Conservation (phyloP, 495 filamentous ascomycete genomes). For the Penicillium paradoxum region DNA sequence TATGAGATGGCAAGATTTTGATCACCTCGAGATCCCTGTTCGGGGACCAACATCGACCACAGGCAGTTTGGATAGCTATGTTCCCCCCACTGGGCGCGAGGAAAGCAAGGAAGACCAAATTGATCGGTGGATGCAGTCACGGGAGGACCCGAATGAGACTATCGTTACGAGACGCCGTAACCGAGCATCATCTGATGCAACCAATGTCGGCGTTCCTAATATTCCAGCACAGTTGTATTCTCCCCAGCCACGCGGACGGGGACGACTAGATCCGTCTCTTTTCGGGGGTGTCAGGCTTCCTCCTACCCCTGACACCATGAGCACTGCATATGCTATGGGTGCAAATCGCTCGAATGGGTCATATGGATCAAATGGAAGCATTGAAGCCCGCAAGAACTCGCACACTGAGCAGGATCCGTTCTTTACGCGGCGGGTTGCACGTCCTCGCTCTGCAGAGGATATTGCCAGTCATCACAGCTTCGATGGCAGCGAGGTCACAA, state of each 20-base stretch:
- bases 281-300: conserved; percentile 37
- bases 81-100: conserved; percentile 5
- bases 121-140: conserved; percentile 29
- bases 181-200: conserved; percentile 17
- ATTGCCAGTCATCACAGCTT: conserved; percentile 29
- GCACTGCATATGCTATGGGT: conserved; percentile 30
- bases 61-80: conserved; percentile 17
- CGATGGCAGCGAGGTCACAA: conserved; percentile 22
- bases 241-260: conserved; percentile 23
- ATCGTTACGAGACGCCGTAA: conserved; percentile 19
- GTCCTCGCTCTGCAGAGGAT: conserved; percentile 35
- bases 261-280: conserved; percentile 25
- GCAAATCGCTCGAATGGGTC: conserved; percentile 23
- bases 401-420: conserved; percentile 14
- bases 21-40: conserved; percentile 33
- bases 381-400: conserved; percentile 22
- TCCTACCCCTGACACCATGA: conserved; percentile 46
- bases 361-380: conserved; percentile 27
- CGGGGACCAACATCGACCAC: conserved; percentile 18
- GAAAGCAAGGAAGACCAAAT: conserved; percentile 23
- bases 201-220: conserved; percentile 12
- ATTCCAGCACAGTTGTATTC: conserved; percentile 19
- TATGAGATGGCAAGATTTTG: conserved; percentile 18
- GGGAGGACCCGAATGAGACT: conserved; percentile 14
- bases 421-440: conserved; percentile 21